These are phyloP conservation scores for Ilex asprella DNA, from an alignment of 257 asterid genomes.

Conservation along the genomic window DNA sequence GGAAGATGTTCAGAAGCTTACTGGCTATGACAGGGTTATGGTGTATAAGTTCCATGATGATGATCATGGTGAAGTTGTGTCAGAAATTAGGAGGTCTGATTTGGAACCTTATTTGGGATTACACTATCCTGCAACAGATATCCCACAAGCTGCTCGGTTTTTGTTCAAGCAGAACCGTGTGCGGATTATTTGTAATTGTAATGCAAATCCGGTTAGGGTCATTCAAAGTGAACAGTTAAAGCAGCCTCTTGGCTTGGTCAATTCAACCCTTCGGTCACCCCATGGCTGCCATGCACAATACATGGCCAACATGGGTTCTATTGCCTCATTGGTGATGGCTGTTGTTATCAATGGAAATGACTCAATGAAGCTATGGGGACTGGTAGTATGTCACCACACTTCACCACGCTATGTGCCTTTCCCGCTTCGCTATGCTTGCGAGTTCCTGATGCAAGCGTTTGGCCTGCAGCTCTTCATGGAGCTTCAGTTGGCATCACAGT, in stretches of 20 bases:
- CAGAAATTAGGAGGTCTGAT: constrained; percentile 42
- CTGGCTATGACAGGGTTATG: constrained; percentile 54
- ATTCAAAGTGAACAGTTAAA: constrained; percentile 37
- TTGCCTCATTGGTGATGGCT: constrained; percentile 45
- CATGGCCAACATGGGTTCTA: constrained; percentile 58
- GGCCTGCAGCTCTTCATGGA: constrained; percentile 58
- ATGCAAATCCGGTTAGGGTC: constrained; percentile 32
- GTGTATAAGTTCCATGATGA: constrained; percentile 60
- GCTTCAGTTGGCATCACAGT: constrained; percentile 42
- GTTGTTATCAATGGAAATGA: constrained; percentile 38
- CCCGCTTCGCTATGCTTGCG: constrained; percentile 57
- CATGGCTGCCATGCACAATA: constrained; percentile 51
- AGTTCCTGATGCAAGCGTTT: constrained; percentile 58
- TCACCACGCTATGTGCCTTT: constrained; percentile 43
- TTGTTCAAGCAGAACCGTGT: constrained; percentile 52
- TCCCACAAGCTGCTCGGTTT: constrained; percentile 53
- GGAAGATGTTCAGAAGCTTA: constrained; percentile 43
- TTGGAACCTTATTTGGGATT: constrained; percentile 51
- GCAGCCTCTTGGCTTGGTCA: constrained; percentile 51
- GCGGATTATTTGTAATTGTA: constrained; percentile 48
- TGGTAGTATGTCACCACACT: constrained; percentile 59
- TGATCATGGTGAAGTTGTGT: constrained; percentile 61
- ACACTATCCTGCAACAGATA: constrained; percentile 54
- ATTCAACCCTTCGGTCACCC: constrained; percentile 55
- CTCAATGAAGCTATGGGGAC: constrained; percentile 49